Conservation (phyloP, 768 basidiomycete species). For the Fomitopsis serialis region DNA sequence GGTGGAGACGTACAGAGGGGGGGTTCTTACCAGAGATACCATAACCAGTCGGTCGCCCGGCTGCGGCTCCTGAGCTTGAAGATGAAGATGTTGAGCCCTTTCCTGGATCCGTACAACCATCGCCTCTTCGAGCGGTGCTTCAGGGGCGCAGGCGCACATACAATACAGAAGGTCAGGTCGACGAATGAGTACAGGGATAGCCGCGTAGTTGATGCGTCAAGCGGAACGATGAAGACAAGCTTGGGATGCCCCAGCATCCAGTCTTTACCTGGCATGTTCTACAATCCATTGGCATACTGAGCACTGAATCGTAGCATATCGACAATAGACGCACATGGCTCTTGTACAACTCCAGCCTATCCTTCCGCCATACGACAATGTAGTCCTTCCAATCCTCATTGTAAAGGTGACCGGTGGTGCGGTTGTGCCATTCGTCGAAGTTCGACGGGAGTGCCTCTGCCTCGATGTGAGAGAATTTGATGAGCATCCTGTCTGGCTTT, state of each 20-base stretch:
- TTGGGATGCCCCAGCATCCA: conserved; percentile 68
- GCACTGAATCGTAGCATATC: neutral
- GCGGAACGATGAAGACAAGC: conserved; percentile 74
- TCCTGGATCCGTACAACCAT: conserved; percentile 43
- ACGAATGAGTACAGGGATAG: conserved; percentile 86
- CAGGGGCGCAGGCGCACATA: conserved; percentile 52
- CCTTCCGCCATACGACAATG: conserved; percentile 78
- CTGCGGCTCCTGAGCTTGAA: conserved; percentile 79
- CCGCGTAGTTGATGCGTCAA: conserved; percentile 53
- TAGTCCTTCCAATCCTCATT: conserved; percentile 77
- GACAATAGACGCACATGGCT: conserved; percentile 58
- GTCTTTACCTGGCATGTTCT: conserved; percentile 66
- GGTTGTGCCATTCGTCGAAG: conserved; percentile 68
- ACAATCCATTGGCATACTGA: conserved; percentile 6
- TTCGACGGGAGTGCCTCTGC: conserved; percentile 39
- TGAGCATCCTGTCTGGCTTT: conserved; percentile 80
- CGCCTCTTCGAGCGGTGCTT: conserved; percentile 36
- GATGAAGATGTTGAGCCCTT: conserved; percentile 82
- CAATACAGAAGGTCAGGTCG: conserved; percentile 78
- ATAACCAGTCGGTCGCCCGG: conserved; percentile 83
- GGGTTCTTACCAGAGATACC: conserved; percentile 66
- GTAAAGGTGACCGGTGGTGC: conserved; percentile 52
- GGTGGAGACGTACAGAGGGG: neutral
- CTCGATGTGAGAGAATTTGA: conserved; percentile 64
- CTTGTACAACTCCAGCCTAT: conserved; percentile 76